These are phyloP conservation scores for Harrya chromipes DNA, from an alignment of 768 basidiomycete genomes.

Conservation along the genomic window DNA sequence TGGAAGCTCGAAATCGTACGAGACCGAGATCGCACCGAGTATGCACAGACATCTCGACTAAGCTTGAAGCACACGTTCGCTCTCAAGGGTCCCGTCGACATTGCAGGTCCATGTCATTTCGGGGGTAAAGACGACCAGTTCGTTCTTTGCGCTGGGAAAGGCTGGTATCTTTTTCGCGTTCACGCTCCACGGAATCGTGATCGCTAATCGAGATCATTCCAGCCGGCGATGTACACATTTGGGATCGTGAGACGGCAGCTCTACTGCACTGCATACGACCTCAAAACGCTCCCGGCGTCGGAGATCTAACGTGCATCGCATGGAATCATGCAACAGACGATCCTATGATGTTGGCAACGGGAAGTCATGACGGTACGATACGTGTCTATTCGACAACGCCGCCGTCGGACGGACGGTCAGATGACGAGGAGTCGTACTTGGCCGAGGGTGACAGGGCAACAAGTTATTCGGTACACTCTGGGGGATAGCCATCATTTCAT, in stretches of 20 bases:
- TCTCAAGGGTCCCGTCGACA: slow-evolving; percentile 65
- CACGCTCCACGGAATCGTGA: background rate
- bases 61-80: slow-evolving; percentile 66
- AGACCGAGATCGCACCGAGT: slow-evolving; percentile 42
- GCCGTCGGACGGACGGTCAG: slow-evolving; percentile 20
- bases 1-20: slow-evolving; percentile 69
- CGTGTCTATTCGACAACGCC: slow-evolving; percentile 62
- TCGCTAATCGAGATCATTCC: slow-evolving; percentile 3
- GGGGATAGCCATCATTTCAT: slow-evolving; percentile 17
- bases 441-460: slow-evolving; percentile 26
- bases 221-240: slow-evolving; percentile 84
- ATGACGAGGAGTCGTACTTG: slow-evolving; percentile 23
- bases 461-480: slow-evolving; percentile 27
- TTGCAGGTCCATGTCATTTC: slow-evolving; percentile 80
- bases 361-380: slow-evolving; percentile 73
- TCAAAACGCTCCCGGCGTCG: slow-evolving; percentile 45
- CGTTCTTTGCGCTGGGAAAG: slow-evolving; percentile 75
- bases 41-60: slow-evolving; percentile 29
- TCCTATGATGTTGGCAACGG: slow-evolving; percentile 60
- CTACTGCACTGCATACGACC: slow-evolving; percentile 68
- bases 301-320: slow-evolving; percentile 75
- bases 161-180: slow-evolving; percentile 30
- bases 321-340: slow-evolving; percentile 68
- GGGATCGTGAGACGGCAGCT: slow-evolving; percentile 78
- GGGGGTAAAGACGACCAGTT: slow-evolving; percentile 78